Base-by-base conservation (phyloP, 2,329 filamentous ascomycete species). In the Passalora sequoiae region DNA sequence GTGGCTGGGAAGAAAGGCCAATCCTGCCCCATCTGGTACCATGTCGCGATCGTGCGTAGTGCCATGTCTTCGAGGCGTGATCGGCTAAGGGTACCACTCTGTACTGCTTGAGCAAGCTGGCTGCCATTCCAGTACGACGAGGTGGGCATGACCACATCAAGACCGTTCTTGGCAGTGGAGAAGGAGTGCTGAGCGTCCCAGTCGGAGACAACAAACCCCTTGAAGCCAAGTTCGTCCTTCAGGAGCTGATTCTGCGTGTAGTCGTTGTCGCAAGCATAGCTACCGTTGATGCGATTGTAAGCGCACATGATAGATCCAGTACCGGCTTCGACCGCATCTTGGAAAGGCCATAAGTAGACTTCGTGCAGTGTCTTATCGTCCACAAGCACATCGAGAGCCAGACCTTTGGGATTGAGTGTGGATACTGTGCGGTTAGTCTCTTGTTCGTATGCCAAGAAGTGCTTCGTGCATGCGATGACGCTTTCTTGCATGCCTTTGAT, bases 201-300 rank as follows among this genome's bases (percentile, higher is more conserved):
- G 29, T 85, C 82, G 13, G 46, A 44, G 71, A 84, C 77, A 15
- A 50, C 25, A 19, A 48, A 50, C 13, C 50, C 60, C 38, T 55
- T 48, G 44, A 62, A 62, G 1, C 56, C 58, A 8, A 62, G 72
- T 61, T 87, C 80, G 9, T 72, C 66, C 65, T 86, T 86, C 12
- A 86, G 68, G 3, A 86, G 59, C 36, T 74, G 72, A 58, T 83
- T 81, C 43, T 84, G 60, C 3, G 70, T 64, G 35, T 75, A 68
- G 46, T 76, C 73, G 63, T 81, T 85, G 57, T 81, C 75, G 61
- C 83, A 86, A 4, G 73, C 74, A 64, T 80, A 85, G n/a, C 76
- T 80, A 49, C 78, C 78, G 63, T 86, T 84, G 59, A 85, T 67
- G 61, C 81, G 80, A 60, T 85, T 82, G 65, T 86, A 86, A 13